Evolutionary conservation across 1,139 yeast species (phyloP), one percentile per base, ranked within the genome.

Genomic region (Candida frijolesensis): DNA sequence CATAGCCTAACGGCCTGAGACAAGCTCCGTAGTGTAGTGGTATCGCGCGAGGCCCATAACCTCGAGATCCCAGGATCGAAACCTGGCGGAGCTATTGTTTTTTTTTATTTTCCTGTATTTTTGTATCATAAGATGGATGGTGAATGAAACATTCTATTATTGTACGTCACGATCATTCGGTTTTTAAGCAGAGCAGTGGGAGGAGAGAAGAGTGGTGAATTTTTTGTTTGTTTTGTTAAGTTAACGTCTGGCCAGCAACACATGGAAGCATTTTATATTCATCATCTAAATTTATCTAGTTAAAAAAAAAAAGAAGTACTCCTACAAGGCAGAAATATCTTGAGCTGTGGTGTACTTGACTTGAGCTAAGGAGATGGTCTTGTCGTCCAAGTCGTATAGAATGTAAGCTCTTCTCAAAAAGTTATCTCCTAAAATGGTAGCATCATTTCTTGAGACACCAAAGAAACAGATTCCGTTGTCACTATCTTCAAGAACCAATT

Each of bases 321-420:
- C 15, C 37, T 45, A 45, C 18, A 45, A 45, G 14, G 51, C 29
- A 14, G 46, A 22, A 32, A 51, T 44, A 29, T 44, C 44, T 25
- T 53, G 48, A 9, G 35, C 19, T 22, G 47, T 25, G 32, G 65
- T 57, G 50, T 60, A 63, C 43, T 57, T 60, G 15, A 56, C 70
- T 51, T 62, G 71, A 12, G 70, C 72, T 22, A 69, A 41, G 2
- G 65, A 58, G 45, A 68, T 60, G 8, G 58, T 56, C 29, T 51
- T 51, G 44, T 57, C 70, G 10, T 65, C 67, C 43, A 68, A 63
- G 47, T 70, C 64, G 54, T 58, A 68, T 39, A 65, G 65, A 32
- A 62, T 55, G 54, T 70, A 70, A 8, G 70, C 70, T 42, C 57
- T 57, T 57, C 71, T 61, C 60, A 70, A 66, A 51, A 69, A 67